Conservation (phyloP, 148 eudicot genomes). For the Rhododendron molle region DNA sequence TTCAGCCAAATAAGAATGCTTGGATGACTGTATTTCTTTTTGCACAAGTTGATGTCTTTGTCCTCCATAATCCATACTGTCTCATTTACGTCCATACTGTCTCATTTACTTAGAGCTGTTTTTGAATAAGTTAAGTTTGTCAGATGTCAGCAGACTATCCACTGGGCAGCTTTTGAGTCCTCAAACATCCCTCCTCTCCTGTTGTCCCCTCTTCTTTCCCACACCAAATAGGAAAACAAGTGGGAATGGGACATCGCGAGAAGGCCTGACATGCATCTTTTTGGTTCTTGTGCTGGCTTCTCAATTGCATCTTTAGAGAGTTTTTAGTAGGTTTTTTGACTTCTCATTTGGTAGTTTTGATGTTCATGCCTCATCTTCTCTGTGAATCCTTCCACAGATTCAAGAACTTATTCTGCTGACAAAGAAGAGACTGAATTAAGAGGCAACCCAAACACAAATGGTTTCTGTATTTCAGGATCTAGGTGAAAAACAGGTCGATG, state of each 20-base stretch:
- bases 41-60: background rate
- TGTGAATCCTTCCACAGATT: slow-evolving; percentile 15
- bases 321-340: background rate
- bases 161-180: background rate
- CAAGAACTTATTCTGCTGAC: slow-evolving; percentile 12
- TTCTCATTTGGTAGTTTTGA: background rate
- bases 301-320: background rate
- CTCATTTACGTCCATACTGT: background rate
- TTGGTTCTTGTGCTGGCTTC: background rate
- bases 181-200: background rate
- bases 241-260: background rate
- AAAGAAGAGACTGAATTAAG: slow-evolving; percentile 10
- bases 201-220: background rate
- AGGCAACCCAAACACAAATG: slow-evolving; percentile 21
- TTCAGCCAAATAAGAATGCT: background rate
- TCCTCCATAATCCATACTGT: background rate
- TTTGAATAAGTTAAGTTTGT: background rate
- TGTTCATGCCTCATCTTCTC: background rate
- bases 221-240: background rate
- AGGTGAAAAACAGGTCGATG: slow-evolving; percentile 15
- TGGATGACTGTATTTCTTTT: background rate
- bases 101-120: background rate
- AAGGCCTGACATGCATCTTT: background rate
- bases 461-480: slow-evolving; percentile 13
- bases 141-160: background rate